Base-by-base conservation (phyloP, 176 grass and related monocot species). In the Panicum miliaceum region DNA sequence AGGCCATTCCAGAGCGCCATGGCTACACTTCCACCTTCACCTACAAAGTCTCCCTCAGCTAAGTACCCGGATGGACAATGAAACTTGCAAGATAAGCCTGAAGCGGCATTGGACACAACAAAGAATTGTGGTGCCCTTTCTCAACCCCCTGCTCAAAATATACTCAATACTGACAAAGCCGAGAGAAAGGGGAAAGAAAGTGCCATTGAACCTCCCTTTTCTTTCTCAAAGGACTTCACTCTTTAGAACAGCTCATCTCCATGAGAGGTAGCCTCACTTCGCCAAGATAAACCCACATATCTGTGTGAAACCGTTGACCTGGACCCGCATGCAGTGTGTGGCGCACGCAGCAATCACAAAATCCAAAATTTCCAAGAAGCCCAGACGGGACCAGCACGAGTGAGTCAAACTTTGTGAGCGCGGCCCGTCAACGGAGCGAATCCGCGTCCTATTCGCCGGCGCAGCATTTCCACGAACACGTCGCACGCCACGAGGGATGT, bases 1-100 rank as follows among this genome's bases (percentile, higher is more conserved):
- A 87, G 70, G 25, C 79, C 75, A 18, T 45, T 77, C 91, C 84
- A 92, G 1, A 88, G 74, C 10, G 91, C 84, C 88, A 90, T 72
- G 22, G 38, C 20, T 69, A 1, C 20, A 69, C 37, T 9, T 12
- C 13, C 19, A 22, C 3, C 20, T n/a, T n/a, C 51, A 48, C 46
- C 46, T 48, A 12, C 40, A n/a, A 37, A 3, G 16, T 41, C 37
- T 40, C 4, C 26, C 11, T 32, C 25, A 64, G 29, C 4, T 35
- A 64, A 16, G 29, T 34, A 16, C 13, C 19, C 4, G 13, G 13
- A 27, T 64, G 4, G 2, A 64, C 0, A 13, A 32, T 34, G 61
- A 5, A 27, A 10, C 58, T 36, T 7, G 16, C 15, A 35, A 35
- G 1, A 38, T 8, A 6, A 38, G 20, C 35, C 35, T 38, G 18